Conservation (phyloP, 768 basidiomycete species). For the Amanita subjunquillea region DNA sequence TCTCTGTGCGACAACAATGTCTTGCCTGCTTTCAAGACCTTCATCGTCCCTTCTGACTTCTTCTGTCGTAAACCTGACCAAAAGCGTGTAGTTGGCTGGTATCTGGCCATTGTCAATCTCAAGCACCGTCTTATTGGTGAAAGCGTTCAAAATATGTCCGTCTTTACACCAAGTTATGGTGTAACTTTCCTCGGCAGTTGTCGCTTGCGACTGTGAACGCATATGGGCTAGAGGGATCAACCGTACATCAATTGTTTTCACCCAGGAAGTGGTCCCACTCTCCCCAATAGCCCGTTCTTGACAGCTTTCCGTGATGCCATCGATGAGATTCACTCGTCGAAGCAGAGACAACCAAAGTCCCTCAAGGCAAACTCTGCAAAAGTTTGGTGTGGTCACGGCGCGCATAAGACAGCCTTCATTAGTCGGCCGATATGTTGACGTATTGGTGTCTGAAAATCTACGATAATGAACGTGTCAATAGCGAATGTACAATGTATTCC, state of each 20-base stretch:
- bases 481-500: not conserved
- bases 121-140: conserved; percentile 42
- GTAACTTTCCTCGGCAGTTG: conserved; percentile 27
- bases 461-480: not conserved
- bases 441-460: conserved; percentile 56
- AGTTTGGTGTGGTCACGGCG: conserved; percentile 52
- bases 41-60: conserved; percentile 44
- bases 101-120: conserved; percentile 23
- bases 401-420: conserved; percentile 83
- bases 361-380: conserved; percentile 68
- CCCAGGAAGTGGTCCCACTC: conserved; percentile 6
- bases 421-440: conserved; percentile 69
- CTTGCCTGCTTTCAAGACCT: conserved; percentile 10
- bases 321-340: conserved; percentile 49
- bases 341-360: conserved; percentile 66
- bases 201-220: conserved; percentile 17
- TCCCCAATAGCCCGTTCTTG: conserved; percentile 1
- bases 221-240: conserved; percentile 58
- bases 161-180: conserved; percentile 46
- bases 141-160: conserved; percentile 28
- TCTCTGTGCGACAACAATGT: conserved; percentile 14
- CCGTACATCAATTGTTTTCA: conserved; percentile 30
- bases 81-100: conserved; percentile 32
- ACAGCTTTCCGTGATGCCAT: conserved; percentile 35
- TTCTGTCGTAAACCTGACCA: conserved; percentile 42